These are phyloP conservation scores for Blumeria hordei DNA, from an alignment of 2,329 filamentous ascomycete species.

Conservation along the genomic window DNA sequence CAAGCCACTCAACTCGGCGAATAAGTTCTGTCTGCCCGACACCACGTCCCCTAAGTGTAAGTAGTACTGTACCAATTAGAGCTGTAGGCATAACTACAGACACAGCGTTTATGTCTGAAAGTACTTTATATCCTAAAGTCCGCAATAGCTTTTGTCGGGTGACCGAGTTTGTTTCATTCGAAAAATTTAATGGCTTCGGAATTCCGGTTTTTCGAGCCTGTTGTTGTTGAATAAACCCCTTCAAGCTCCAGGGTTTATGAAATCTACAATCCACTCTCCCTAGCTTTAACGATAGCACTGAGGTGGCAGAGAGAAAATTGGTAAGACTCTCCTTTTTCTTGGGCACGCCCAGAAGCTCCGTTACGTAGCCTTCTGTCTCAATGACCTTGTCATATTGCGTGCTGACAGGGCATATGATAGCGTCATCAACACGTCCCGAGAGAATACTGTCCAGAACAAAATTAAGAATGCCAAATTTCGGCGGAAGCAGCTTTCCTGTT, in stretches of 20 bases:
- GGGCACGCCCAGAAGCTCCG: conserved; percentile 73
- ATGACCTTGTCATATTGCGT: conserved; percentile 99
- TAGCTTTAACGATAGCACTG: conserved; percentile 66
- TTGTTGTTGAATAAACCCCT: conserved; percentile 60
- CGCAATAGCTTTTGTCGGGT: conserved; percentile 43
- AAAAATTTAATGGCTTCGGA: conserved; percentile 22
- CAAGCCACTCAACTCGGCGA: conserved; percentile 76
- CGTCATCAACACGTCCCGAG: conserved; percentile 69
- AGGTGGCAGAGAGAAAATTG: conserved; percentile 70
- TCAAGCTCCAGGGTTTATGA: conserved; percentile 83
- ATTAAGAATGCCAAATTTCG: conserved; percentile 84
- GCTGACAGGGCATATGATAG: conserved; percentile 83
- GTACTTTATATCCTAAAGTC: conserved; percentile 73
- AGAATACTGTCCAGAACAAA: conserved; percentile 81
- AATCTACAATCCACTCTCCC: conserved; percentile 89
- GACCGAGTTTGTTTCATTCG: conserved; percentile 17
- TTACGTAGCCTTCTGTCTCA: conserved; percentile 91
- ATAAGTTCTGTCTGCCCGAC: conserved; percentile 72
- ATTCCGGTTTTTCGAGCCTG: conserved; percentile 30
- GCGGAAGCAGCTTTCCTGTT: conserved; percentile 78
- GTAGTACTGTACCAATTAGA: conserved; percentile 73
- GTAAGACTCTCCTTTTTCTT: conserved; percentile 88
- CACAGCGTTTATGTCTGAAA: conserved; percentile 85
- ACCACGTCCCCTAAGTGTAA: conserved; percentile 76
- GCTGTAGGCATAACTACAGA: conserved; percentile 97